Evolutionary conservation across 768 basidiomycete species (phyloP).

Genomic region (Suillus lakei): DNA sequence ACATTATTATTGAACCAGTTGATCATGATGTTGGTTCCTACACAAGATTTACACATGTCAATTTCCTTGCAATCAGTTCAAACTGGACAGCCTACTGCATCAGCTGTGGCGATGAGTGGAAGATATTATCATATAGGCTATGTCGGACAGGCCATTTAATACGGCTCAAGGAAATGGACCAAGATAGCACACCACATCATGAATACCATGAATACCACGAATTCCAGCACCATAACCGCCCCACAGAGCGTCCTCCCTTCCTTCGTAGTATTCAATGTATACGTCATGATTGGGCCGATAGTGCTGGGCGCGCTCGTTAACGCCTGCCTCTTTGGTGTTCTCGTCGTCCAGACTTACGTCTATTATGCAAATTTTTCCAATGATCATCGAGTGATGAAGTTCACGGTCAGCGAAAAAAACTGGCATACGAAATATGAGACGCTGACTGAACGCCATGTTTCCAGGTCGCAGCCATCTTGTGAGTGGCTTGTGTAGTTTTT

Average conservation of each 20-base stretch:
- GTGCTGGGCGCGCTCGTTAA: slow-evolving; percentile 19
- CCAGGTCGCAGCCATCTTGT: slow-evolving; percentile 13
- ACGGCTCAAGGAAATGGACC: too few relatives aligned
- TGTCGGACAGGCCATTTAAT: not conserved
- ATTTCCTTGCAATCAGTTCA: not conserved
- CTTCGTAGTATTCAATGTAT: not conserved
- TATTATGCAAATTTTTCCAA: slow-evolving; percentile 17
- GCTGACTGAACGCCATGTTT: not conserved
- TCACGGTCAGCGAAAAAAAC: slow-evolving; percentile 8
- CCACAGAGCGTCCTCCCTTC: not conserved
- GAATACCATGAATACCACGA: not conserved
- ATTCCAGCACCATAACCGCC: not conserved
- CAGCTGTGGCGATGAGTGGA: not conserved
- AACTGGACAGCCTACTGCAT: not conserved
- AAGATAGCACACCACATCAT: not conserved
- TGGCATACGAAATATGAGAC: not conserved
- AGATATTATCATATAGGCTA: too few relatives aligned
- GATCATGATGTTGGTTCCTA: not conserved
- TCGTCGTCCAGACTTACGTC: slow-evolving; percentile 15
- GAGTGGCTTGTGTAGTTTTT: not conserved
- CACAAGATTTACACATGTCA: not conserved
- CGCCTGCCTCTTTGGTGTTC: slow-evolving; percentile 18
- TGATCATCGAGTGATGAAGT: slow-evolving; percentile 12
- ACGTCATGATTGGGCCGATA: slow-evolving; percentile 15
- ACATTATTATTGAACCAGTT: not conserved